Evolutionary conservation across 2,329 filamentous ascomycete genomes (phyloP).

Genomic region (Podosphaera xanthii): DNA sequence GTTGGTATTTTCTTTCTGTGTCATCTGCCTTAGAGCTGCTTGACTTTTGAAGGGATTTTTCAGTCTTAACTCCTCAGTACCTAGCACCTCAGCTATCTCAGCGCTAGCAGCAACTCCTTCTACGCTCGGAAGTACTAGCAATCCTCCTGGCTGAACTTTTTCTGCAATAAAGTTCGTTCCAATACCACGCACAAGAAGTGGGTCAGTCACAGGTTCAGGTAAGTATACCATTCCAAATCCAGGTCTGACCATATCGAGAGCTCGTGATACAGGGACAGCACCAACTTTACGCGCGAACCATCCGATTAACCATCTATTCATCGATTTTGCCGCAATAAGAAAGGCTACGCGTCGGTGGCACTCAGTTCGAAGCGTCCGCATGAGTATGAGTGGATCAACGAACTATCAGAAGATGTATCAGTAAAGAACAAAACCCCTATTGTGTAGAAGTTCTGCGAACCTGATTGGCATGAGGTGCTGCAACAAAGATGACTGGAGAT

Average conservation of each 20-base stretch:
- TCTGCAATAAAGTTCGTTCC: slow-evolving; percentile 42
- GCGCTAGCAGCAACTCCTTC: slow-evolving; percentile 51
- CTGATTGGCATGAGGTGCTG: slow-evolving; percentile 91
- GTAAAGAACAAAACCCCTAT: background rate
- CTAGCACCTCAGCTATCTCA: slow-evolving; percentile 61
- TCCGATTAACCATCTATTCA: slow-evolving; percentile 73
- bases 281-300: slow-evolving; percentile 67
- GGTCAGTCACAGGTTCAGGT: slow-evolving; percentile 67
- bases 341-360: slow-evolving; percentile 75
- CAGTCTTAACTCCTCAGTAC: slow-evolving; percentile 58
- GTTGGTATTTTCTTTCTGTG: slow-evolving; percentile 51
- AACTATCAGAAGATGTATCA: slow-evolving; percentile 33
- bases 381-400: slow-evolving; percentile 81
- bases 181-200: slow-evolving; percentile 49
- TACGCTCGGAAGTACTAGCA: slow-evolving; percentile 66
- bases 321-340: slow-evolving; percentile 86
- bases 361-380: slow-evolving; percentile 69
- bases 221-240: slow-evolving; percentile 66
- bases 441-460: slow-evolving; percentile 23
- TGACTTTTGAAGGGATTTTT: slow-evolving; percentile 72
- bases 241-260: slow-evolving; percentile 69
- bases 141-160: slow-evolving; percentile 53
- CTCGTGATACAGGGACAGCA: slow-evolving; percentile 77
- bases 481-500: slow-evolving; percentile 84
- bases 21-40: slow-evolving; percentile 57